These are phyloP conservation scores for Eutypella sp. DNA, from an alignment of 2,329 filamentous ascomycete species.

Conservation along the genomic window DNA sequence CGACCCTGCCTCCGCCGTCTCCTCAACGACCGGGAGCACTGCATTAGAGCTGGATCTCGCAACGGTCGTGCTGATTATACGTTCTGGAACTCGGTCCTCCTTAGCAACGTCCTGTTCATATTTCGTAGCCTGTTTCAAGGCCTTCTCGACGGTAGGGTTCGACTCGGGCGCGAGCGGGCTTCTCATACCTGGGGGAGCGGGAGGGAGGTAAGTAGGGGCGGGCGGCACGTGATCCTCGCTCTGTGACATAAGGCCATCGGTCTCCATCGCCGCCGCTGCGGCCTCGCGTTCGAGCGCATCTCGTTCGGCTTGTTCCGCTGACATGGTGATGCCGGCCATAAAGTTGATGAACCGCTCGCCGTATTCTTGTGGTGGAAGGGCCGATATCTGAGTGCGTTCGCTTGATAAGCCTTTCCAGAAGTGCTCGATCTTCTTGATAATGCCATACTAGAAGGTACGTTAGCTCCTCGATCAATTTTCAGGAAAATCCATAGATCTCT, in stretches of 20 bases:
- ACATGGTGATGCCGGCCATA: slow-evolving; percentile 86
- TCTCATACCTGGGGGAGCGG: slow-evolving; percentile 27
- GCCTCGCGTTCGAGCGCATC: slow-evolving; percentile 57
- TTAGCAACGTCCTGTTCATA: slow-evolving; percentile 25
- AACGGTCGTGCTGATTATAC: slow-evolving; percentile 23
- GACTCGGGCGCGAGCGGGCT: slow-evolving; percentile 25
- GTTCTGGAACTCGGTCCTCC: slow-evolving; percentile 26
- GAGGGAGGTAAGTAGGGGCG: slow-evolving; percentile 25
- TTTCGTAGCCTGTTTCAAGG: slow-evolving; percentile 21
- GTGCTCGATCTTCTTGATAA: slow-evolving; percentile 91
- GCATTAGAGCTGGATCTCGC: slow-evolving; percentile 25
- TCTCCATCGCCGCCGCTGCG: slow-evolving; percentile 33
- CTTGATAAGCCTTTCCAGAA: slow-evolving; percentile 92
- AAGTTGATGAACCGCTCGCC: slow-evolving; percentile 93
- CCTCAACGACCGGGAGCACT: slow-evolving; percentile 78
- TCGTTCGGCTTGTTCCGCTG: slow-evolving; percentile 74
- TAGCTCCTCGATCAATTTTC: slow-evolving; percentile 11
- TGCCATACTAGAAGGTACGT: slow-evolving; percentile 63
- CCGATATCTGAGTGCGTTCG: slow-evolving; percentile 83
- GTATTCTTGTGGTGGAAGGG: slow-evolving; percentile 83
- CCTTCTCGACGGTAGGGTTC: slow-evolving; percentile 25
- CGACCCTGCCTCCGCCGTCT: slow-evolving; percentile 73
- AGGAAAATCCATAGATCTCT: background rate
- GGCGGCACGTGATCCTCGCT: slow-evolving; percentile 15
- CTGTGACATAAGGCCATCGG: slow-evolving; percentile 13